Base-by-base conservation (phyloP, 73 alveolate species). In the Paramecium bursaria region DNA sequence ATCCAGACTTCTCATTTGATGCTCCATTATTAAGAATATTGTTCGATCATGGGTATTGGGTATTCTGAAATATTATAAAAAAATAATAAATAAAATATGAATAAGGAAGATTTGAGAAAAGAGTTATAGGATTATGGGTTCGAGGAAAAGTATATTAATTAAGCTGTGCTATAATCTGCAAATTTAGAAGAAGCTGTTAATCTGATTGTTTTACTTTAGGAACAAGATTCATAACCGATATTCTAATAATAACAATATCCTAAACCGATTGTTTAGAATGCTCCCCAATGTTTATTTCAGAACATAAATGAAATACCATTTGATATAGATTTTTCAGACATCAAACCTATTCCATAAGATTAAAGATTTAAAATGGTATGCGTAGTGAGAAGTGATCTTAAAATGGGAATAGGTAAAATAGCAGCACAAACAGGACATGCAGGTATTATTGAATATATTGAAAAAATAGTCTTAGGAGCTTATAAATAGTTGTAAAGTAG, bases 371-470 rank as follows among this genome's bases (percentile, higher is more conserved):
- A 95, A 91, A 90, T 94, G 98, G 98, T 96, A 9, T 87, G 93
- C 48, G 92, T 96, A 46, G 99, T 96, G 51, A 90, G 99, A 86
- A 93, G 85, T 85, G 99, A 96, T 89, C 85, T 96, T n/a, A 95
- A 95, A 74, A 96, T 96, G 99, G 98, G 97, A 73, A 94, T 93
- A 75, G 99, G 99, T 39, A 96, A 96, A 90, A 92, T 96, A n/a
- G 99, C 98, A 15, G 98, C 99, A 30, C 95, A 96, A 87, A 94
- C 98, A 19, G 97, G 99, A 3, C 99, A 96, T 91, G 99, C 99
- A 2, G 91, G 97, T 14, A 50, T 95, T 13, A 96, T 95, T 21
- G 86, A 90, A 60, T 92, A 86, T 75, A 92, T 3, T 3, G 10
- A 1, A 74, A 22, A 4, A 19, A 48, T 35, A 48, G 89, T 79